Conservation (phyloP, 805 yeast species). For the Metschnikowia borealis region DNA sequence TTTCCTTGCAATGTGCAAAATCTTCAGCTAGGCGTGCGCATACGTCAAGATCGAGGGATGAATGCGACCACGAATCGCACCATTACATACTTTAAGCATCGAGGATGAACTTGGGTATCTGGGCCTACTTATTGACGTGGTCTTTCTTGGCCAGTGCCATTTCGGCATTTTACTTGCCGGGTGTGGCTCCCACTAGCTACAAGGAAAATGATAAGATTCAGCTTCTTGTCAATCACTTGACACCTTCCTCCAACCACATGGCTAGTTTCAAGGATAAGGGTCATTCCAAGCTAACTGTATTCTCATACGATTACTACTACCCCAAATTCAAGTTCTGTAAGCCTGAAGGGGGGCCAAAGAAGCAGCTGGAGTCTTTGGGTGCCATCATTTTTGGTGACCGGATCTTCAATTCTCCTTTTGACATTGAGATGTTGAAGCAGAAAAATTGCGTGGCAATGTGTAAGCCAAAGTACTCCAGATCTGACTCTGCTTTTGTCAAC, state of each 20-base stretch:
- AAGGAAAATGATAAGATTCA: slow-evolving; percentile 68
- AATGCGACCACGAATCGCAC: not conserved
- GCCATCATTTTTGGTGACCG: slow-evolving; percentile 94
- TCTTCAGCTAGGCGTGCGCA: not conserved
- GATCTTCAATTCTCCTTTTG: slow-evolving; percentile 88
- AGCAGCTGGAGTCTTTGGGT: slow-evolving; percentile 87
- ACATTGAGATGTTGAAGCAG: slow-evolving; percentile 71
- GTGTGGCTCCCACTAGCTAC: slow-evolving; percentile 93
- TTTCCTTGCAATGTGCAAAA: not conserved
- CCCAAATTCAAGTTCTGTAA: slow-evolving; percentile 78
- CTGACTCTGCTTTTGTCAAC: slow-evolving; percentile 73
- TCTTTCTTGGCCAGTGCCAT: slow-evolving; percentile 17
- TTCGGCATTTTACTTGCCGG: slow-evolving; percentile 82
- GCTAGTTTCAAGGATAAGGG: slow-evolving; percentile 24
- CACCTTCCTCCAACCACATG: slow-evolving; percentile 59
- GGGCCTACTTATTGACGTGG: slow-evolving; percentile 18
- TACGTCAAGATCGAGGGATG: not conserved
- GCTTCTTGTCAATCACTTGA: slow-evolving; percentile 81
- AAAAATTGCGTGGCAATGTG: slow-evolving; percentile 69
- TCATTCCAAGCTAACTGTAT: slow-evolving; percentile 52
- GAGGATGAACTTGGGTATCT: slow-evolving; percentile 13
- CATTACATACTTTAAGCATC: not conserved
- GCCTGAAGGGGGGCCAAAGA: slow-evolving; percentile 61
- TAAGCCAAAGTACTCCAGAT: slow-evolving; percentile 50
- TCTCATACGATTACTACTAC: slow-evolving; percentile 80